Evolutionary conservation across 2,329 filamentous ascomycete species (phyloP).

Genomic region (Graphilbum ipis-grandicollis): DNA sequence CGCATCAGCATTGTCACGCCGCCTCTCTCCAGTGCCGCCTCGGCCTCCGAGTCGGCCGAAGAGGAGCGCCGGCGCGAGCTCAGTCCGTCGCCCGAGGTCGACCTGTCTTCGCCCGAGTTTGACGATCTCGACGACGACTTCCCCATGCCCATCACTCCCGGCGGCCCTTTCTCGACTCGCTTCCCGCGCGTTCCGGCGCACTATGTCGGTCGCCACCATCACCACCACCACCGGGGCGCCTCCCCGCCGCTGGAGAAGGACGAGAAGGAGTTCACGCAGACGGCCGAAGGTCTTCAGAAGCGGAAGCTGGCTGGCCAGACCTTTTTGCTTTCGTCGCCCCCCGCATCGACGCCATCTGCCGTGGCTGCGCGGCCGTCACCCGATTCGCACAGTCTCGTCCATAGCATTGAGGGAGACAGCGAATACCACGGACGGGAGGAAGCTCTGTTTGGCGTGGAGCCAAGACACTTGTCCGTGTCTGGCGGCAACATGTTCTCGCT

Average conservation of each 20-base stretch:
- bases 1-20: slow-evolving; percentile 59
- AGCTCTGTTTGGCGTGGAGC: slow-evolving; percentile 33
- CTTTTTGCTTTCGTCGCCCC: slow-evolving; percentile 13
- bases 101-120: slow-evolving; percentile 73
- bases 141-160: slow-evolving; percentile 41
- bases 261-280: slow-evolving; percentile 93
- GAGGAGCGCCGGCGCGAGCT: slow-evolving; percentile 48
- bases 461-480: slow-evolving; percentile 7
- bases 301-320: slow-evolving; percentile 35
- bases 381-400: slow-evolving; percentile 5
- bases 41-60: slow-evolving; percentile 56
- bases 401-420: slow-evolving; percentile 17
- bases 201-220: slow-evolving; percentile 24
- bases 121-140: slow-evolving; percentile 52
- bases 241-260: slow-evolving; percentile 86
- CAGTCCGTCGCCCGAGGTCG: slow-evolving; percentile 84
- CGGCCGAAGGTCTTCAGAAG: slow-evolving; percentile 66
- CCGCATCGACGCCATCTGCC: slow-evolving; percentile 9
- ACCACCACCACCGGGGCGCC: slow-evolving; percentile 43
- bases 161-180: slow-evolving; percentile 42
- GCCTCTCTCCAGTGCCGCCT: slow-evolving; percentile 55
- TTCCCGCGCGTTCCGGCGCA: slow-evolving; percentile 20
- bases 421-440: slow-evolving; percentile 31
- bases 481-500: slow-evolving; percentile 21
- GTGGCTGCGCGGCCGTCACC: slow-evolving; percentile 12